Evolutionary conservation across 805 yeast species (phyloP), one percentile per base, ranked within the genome.

Genomic region (Ogataea ganodermae): DNA sequence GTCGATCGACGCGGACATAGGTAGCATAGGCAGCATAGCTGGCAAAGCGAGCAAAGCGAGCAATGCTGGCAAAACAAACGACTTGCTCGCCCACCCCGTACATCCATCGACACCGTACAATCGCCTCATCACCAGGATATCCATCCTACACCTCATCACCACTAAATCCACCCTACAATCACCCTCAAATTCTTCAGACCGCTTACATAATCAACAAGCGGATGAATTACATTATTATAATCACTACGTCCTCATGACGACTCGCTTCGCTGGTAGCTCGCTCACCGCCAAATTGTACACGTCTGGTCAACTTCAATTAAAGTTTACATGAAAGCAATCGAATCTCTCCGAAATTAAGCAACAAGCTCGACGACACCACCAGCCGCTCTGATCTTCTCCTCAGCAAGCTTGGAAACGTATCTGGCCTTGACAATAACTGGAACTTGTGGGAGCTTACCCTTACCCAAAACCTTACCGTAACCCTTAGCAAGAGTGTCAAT

Each of bases 341-440:
- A 42, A 47, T 32, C 41, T 23, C 33, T 48, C 37, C 44, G 31
- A 21, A 67, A 60, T 86, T 89, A 94, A 79, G 99, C 99, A 75
- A 94, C 79, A 74, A 94, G 88, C 84, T 94, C 99, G 76, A 94
- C 95, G 73, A 88, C 99, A 88, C 99, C 99, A 81, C 99, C 99
- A 74, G 86, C 99, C 74, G 96, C 98, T 84, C 88, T 89, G 84
- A 94, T 94, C 85, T 92, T 94, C 83, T 94, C 91, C 86, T 94
- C 99, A 74, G 99, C 99, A 74, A 90, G 86, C 81, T 91, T 86
- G 69, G 97, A 90, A 69, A 94, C 99, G 74, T 86, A 94, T 87
- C 99, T 92, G 66, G 99, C 99, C 81, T 89, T 92, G 75, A 94
- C 98, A 68, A 94, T 90, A 75, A 94, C 95, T 74, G 99, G 99